Percentiles rank a stretch among this genome's conserved stretches.
Evolutionary conservation across 306 rosid genomes (phyloP).

Genomic region (Argentina anserina): DNA sequence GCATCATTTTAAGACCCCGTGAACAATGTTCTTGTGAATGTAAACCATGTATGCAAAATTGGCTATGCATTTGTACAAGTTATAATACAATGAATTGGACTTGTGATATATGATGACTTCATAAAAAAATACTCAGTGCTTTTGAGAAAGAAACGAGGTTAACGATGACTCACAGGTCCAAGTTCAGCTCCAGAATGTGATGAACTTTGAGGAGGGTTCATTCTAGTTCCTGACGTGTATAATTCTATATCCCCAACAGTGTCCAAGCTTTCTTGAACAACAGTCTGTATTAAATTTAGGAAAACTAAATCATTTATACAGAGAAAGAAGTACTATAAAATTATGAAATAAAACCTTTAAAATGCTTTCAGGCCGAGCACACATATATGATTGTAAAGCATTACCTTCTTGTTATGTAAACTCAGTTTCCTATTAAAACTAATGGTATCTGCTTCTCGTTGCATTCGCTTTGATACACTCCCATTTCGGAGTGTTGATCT

Average conservation of each 20-base stretch:
- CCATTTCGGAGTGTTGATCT: slow-evolving; percentile 40
- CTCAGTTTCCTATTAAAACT: slow-evolving; percentile 39
- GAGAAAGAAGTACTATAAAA: not conserved
- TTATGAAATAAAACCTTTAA: not conserved
- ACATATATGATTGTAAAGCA: slow-evolving; percentile 12
- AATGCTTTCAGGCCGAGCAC: not conserved
- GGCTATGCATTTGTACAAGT: not conserved
- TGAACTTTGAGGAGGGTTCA: slow-evolving; percentile 5
- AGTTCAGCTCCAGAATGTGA: not conserved
- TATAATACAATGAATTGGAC: not conserved
- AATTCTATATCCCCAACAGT: slow-evolving; percentile 10
- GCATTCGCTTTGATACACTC: slow-evolving; percentile 45
- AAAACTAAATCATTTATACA: not conserved
- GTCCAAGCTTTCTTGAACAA: slow-evolving; percentile 19
- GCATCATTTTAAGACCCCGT: not conserved
- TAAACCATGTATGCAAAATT: not conserved
- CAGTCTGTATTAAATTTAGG: slow-evolving; percentile 5
- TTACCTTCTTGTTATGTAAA: slow-evolving; percentile 50
- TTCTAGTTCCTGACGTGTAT: not conserved
- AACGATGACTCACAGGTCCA: slow-evolving; percentile 25
- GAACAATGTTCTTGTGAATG: not conserved
- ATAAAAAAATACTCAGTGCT: not conserved
- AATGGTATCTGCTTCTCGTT: slow-evolving; percentile 34
- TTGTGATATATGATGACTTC: slow-evolving; percentile 3
- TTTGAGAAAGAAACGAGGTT: not conserved